Evolutionary conservation across 2,329 filamentous ascomycete species (phyloP).

Genomic region (Stemphylium beticola): DNA sequence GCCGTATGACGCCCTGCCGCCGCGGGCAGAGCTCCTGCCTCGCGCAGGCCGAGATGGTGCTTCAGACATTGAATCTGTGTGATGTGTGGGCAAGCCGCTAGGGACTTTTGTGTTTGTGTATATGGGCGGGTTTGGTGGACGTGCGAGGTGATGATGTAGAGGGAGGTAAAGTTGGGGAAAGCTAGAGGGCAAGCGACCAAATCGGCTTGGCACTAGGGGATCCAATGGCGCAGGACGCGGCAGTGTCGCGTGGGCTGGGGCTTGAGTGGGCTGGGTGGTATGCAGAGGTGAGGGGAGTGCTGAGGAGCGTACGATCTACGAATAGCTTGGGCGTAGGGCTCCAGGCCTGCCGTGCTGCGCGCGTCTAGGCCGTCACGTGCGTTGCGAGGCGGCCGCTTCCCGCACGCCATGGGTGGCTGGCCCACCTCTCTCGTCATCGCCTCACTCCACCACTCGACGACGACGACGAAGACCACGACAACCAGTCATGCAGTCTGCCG

Average conservation of each 20-base stretch:
- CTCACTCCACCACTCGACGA: not conserved
- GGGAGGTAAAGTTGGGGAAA: constrained; percentile 38
- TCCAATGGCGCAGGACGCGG: constrained; percentile 27
- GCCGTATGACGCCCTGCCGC: constrained; percentile 74
- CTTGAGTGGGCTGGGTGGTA: constrained; percentile 15
- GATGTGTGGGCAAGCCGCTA: constrained; percentile 45
- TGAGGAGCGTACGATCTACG: constrained; percentile 13
- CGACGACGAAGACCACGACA: constrained; percentile 6
- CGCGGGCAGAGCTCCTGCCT: constrained; percentile 88
- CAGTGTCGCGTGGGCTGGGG: constrained; percentile 26
- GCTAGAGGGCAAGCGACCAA: constrained; percentile 39
- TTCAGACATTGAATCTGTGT: constrained; percentile 81
- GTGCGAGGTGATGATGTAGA: constrained; percentile 42
- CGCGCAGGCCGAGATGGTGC: constrained; percentile 85
- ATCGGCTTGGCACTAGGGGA: constrained; percentile 37
- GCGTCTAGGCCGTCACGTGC: constrained; percentile 19
- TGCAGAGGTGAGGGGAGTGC: constrained; percentile 17
- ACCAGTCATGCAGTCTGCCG: constrained; percentile 59
- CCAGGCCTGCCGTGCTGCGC: constrained; percentile 15
- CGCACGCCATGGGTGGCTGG: constrained; percentile 8
- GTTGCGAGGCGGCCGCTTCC: constrained; percentile 7
- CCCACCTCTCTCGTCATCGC: constrained; percentile 18
- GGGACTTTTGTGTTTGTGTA: constrained; percentile 28
- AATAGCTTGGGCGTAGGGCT: constrained; percentile 7
- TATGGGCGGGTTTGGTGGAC: constrained; percentile 33